Conservation (phyloP, 352 stramenopile species). For the Phytophthora vignae region DNA sequence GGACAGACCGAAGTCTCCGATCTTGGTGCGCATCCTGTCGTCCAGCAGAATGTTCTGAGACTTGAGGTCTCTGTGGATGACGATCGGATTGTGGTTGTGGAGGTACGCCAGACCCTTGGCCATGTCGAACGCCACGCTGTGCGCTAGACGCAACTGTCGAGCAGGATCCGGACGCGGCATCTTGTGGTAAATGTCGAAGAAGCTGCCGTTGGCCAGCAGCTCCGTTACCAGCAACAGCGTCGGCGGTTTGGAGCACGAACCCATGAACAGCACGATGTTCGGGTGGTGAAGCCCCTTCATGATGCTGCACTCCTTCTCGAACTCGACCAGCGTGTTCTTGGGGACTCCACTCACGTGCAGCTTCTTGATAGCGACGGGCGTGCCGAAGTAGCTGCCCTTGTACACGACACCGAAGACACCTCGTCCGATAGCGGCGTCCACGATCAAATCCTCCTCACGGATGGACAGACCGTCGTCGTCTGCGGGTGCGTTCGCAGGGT, state of each 20-base stretch:
- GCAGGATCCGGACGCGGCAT: constrained; percentile 56
- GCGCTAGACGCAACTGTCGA: constrained; percentile 72
- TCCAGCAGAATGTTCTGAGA: constrained; percentile 85
- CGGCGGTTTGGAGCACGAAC: constrained; percentile 96
- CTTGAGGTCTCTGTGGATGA: constrained; percentile 96
- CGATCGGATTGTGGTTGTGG: constrained; percentile 96
- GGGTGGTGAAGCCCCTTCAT: constrained; percentile 95
- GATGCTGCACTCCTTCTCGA: constrained; percentile 87
- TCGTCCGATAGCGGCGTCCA: constrained; percentile 75
- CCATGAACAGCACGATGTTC: constrained; percentile 99
- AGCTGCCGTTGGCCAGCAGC: constrained; percentile 85
- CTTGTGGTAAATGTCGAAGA: constrained; percentile 92
- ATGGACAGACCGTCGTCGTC: constrained; percentile 82
- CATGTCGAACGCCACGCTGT: constrained; percentile 90
- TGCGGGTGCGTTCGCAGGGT: constrained; percentile 45
- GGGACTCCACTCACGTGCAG: constrained; percentile 79
- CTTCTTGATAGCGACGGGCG: constrained; percentile 86
- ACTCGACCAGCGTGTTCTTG: constrained; percentile 85
- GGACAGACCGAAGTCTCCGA: constrained; percentile 82
- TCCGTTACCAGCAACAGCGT: constrained; percentile 97
- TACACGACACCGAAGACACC: constrained; percentile 87
- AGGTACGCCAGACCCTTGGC: constrained; percentile 96
- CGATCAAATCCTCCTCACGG: constrained; percentile 77
- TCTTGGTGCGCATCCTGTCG: constrained; percentile 88
- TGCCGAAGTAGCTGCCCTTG: constrained; percentile 88